Evolutionary conservation across 805 yeast genomes (phyloP).

Genomic region (Starmerella bombi): DNA sequence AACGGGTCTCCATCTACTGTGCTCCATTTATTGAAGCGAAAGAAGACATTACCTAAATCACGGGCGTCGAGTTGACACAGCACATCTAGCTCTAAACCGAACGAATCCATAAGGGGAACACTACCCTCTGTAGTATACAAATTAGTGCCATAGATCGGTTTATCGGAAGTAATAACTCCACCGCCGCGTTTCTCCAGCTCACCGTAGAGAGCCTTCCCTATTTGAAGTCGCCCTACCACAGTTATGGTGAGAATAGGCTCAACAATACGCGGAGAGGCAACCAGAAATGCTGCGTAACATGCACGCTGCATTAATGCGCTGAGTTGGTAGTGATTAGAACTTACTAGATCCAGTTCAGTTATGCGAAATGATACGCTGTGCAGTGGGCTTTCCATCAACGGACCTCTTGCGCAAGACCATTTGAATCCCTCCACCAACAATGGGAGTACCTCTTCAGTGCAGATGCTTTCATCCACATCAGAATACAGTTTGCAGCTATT

Average conservation of each 20-base stretch:
- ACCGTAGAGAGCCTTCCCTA: slow-evolving; percentile 38
- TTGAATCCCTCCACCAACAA: slow-evolving; percentile 51
- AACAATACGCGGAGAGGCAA: slow-evolving; percentile 63
- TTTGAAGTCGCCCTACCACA: slow-evolving; percentile 40
- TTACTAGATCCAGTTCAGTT: slow-evolving; percentile 43
- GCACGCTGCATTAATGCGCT: slow-evolving; percentile 77
- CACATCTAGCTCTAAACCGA: slow-evolving; percentile 80
- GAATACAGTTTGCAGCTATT: background rate
- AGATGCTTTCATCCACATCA: background rate
- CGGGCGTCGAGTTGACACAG: slow-evolving; percentile 46
- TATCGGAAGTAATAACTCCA: slow-evolving; percentile 32
- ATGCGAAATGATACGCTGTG: slow-evolving; percentile 58
- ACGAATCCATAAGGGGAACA: slow-evolving; percentile 80
- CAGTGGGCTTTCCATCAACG: slow-evolving; percentile 77
- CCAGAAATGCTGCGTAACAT: slow-evolving; percentile 63
- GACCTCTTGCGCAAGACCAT: slow-evolving; percentile 79
- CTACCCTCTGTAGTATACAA: slow-evolving; percentile 46
- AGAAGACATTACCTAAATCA: slow-evolving; percentile 62
- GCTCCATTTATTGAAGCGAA: slow-evolving; percentile 56
- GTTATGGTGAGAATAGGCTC: slow-evolving; percentile 67
- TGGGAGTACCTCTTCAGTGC: background rate
- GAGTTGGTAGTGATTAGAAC: slow-evolving; percentile 44
- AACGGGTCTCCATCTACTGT: slow-evolving; percentile 85
- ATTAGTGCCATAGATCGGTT: slow-evolving; percentile 61
- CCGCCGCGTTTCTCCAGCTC: slow-evolving; percentile 61